Evolutionary conservation across 1,139 yeast genomes (phyloP).

Genomic region (Candida pseudoviswanathii): DNA sequence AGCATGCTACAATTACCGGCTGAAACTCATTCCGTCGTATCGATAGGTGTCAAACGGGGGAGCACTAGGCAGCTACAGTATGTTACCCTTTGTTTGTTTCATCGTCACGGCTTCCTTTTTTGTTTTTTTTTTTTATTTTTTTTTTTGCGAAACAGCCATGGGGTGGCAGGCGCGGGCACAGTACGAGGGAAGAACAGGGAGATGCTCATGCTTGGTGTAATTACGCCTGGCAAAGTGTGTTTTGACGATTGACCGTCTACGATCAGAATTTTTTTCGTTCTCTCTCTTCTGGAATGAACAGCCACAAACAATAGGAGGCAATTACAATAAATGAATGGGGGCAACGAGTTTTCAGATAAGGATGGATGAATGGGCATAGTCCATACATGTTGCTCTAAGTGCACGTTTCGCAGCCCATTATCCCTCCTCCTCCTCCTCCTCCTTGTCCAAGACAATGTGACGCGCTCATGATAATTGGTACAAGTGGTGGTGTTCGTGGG

Average conservation of each 20-base stretch:
- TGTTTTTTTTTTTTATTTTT: background rate
- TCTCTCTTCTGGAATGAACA: background rate
- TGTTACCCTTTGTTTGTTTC: background rate
- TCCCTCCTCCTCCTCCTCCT: too few species aligned
- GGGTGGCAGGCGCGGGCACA: background rate
- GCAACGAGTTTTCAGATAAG: too few species aligned
- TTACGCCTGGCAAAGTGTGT: background rate
- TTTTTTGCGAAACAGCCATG: background rate
- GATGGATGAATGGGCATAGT: too few species aligned
- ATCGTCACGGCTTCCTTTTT: background rate
- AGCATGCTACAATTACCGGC: background rate
- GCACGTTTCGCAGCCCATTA: too few species aligned
- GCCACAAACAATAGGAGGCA: too few species aligned
- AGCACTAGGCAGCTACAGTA: background rate
- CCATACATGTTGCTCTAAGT: too few species aligned
- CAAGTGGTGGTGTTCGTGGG: too few species aligned
- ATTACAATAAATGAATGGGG: too few species aligned
- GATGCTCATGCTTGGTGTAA: background rate
- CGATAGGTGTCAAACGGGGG: background rate
- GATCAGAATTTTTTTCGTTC: background rate
- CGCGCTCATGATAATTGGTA: too few species aligned
- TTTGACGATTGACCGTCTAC: background rate
- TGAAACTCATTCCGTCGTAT: background rate
- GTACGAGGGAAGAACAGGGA: background rate
- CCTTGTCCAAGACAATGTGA: too few species aligned